Evolutionary conservation across 2,329 filamentous ascomycete genomes (phyloP), one percentile per base, ranked within the genome.

Genomic region (Claviceps quebecensis): DNA sequence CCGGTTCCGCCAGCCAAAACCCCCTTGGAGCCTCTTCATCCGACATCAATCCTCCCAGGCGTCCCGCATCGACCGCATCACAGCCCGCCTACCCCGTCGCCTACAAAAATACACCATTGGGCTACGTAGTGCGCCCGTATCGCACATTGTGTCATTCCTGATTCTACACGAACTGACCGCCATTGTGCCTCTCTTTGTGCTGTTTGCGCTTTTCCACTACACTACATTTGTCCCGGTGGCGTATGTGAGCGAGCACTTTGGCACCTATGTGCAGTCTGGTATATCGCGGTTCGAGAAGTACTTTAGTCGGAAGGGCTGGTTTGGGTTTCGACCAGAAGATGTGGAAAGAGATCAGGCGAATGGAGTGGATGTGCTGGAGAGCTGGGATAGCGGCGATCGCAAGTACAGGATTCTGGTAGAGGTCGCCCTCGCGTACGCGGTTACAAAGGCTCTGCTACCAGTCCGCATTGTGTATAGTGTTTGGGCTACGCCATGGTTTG

Each of bases 401-500:
- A 71, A 69, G 55, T 80, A 81, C 60, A 74, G 72, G 55, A 69
- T 82, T n/a, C 69, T 80, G 5, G 69, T 81, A 0, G 80, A 84
- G 66, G 79, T 97, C 56, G 93, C 87, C 23, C 84, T 93, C 19
- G 90, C 93, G 5, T 98, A 93, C 72, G 86, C 88, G 1, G 77
- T 96, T 56, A 94, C 88, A 1, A 98, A 98, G 69, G 81, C 81
- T 16, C 63, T 97, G 53, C 65, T 98, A 56, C 88, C 93, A 0
- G 60, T 86, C 13, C 77, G 93, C 58, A 78, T 98, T 55, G 70
- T 84, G 26, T 67, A 80, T 6, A 95, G 90, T 68, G 76, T 94
- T 4, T 95, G 86, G 87, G 84, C 78, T 14, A 95, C 93, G 46
- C 93, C 93, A 4, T 94, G 87, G 85, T 94, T 97, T 73, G 90